Evolutionary conservation across 768 basidiomycete species (phyloP).

Genomic region (Leccinellum albellum): DNA sequence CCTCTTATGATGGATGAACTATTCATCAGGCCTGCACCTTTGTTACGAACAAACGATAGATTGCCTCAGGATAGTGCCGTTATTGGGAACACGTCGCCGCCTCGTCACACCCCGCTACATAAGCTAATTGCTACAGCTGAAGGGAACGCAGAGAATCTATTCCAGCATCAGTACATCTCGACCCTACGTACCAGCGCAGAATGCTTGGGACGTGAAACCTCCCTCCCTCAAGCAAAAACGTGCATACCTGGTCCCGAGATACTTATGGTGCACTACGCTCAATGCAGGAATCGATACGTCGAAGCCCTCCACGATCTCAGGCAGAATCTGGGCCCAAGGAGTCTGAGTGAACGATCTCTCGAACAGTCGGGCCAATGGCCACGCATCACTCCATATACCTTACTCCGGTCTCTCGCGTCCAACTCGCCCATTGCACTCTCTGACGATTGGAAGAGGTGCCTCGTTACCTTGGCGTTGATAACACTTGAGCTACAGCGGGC

Average conservation of each 20-base stretch:
- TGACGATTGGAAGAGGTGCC: constrained; percentile 25
- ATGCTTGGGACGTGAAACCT: constrained; percentile 3
- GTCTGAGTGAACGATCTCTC: constrained; percentile 16
- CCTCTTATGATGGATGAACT: neutral
- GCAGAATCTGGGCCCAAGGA: constrained; percentile 12
- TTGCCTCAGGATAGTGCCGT: neutral
- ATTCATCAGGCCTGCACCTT: neutral
- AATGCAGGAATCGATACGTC: constrained; percentile 5
- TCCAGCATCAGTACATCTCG: constrained; percentile 11
- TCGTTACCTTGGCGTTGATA: constrained; percentile 28
- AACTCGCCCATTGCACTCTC: constrained; percentile 15
- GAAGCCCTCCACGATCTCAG: neutral
- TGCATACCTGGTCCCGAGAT: neutral
- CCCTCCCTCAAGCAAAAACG: neutral
- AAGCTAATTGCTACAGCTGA: constrained; percentile 4
- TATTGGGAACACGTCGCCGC: neutral
- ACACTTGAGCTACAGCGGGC: constrained; percentile 35
- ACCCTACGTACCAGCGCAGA: constrained; percentile 8
- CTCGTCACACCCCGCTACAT: neutral
- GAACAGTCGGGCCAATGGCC: constrained; percentile 36
- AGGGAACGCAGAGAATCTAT: constrained; percentile 5
- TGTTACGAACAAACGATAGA: neutral
- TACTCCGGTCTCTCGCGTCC: constrained; percentile 32
- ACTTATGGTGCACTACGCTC: constrained; percentile 9
- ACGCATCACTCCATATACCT: constrained; percentile 30